Conservation (phyloP, 2,329 filamentous ascomycete species). For the Neopestalotiopsis sp. region DNA sequence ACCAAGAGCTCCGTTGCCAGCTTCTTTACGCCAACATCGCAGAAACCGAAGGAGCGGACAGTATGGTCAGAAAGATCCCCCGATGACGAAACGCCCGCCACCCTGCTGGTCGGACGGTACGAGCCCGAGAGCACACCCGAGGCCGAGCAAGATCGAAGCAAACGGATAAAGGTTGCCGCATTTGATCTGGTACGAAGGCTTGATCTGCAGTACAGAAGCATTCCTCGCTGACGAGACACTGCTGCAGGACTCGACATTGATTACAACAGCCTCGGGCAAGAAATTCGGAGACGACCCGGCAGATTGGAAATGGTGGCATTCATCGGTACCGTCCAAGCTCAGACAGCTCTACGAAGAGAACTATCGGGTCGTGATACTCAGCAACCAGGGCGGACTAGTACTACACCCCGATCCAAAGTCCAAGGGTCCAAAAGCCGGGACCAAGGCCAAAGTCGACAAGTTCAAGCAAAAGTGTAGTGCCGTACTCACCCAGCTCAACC, state of each 20-base stretch:
- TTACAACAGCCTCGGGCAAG: constrained; percentile 80
- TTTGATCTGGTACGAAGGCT: constrained; percentile 64
- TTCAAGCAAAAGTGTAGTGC: constrained; percentile 82
- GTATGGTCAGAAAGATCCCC: constrained; percentile 72
- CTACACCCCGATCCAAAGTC: constrained; percentile 75
- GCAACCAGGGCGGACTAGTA: constrained; percentile 86
- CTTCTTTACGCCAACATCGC: constrained; percentile 87
- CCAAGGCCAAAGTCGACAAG: constrained; percentile 69
- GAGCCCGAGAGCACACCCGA: constrained; percentile 46
- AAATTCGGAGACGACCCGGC: constrained; percentile 71
- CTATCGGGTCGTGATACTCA: constrained; percentile 79
- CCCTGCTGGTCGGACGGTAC: constrained; percentile 79
- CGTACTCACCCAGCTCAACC: constrained; percentile 72
- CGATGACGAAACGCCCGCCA: constrained; percentile 51
- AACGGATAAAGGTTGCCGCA: constrained; percentile 67
- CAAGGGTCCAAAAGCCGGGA: constrained; percentile 60
- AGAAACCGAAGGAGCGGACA: constrained; percentile 80
- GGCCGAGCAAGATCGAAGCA: constrained; percentile 26
- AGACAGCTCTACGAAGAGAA: constrained; percentile 69
- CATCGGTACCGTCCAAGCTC: constrained; percentile 69
- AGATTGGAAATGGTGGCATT: constrained; percentile 97
- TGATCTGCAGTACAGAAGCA: background rate
- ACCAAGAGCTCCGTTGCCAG: constrained; percentile 71
- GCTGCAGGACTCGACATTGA: constrained; percentile 81
- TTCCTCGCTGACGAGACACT: background rate